Conservation (phyloP, 768 basidiomycete species). For the Termitomyces sp. region DNA sequence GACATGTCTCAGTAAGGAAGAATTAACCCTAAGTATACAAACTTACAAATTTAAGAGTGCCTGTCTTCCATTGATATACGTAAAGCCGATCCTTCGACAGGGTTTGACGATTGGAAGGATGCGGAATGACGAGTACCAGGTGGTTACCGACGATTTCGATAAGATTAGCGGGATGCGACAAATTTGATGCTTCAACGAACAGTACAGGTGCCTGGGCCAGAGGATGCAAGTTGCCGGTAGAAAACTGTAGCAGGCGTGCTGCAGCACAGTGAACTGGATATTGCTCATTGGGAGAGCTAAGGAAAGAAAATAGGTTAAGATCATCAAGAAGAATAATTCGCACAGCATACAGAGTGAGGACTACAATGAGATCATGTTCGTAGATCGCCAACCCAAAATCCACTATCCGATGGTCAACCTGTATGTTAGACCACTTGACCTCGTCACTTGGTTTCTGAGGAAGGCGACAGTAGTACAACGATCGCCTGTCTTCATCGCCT, state of each 20-base stretch:
- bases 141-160: conserved; percentile 15
- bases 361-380: conserved; percentile 37
- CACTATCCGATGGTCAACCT: conserved; percentile 24
- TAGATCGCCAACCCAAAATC: conserved; percentile 37
- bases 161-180: background rate
- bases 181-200: conserved; percentile 18
- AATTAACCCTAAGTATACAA: background rate
- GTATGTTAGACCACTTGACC: conserved; percentile 23
- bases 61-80: conserved; percentile 12
- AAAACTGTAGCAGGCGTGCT: background rate
- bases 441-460: conserved; percentile 11
- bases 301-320: background rate
- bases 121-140: conserved; percentile 8
- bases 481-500: background rate
- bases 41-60: conserved; percentile 7
- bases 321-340: background rate
- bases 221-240: conserved; percentile 6
- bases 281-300: background rate
- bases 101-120: background rate
- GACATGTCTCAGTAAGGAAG: background rate
- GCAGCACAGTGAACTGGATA: background rate
- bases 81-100: conserved; percentile 2
- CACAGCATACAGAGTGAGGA: background rate
- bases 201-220: conserved; percentile 16
- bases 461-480: background rate